phyloP scores from a whole-genome alignment of 345 rosid species.

The Microthlaspi erraticum region DNA sequence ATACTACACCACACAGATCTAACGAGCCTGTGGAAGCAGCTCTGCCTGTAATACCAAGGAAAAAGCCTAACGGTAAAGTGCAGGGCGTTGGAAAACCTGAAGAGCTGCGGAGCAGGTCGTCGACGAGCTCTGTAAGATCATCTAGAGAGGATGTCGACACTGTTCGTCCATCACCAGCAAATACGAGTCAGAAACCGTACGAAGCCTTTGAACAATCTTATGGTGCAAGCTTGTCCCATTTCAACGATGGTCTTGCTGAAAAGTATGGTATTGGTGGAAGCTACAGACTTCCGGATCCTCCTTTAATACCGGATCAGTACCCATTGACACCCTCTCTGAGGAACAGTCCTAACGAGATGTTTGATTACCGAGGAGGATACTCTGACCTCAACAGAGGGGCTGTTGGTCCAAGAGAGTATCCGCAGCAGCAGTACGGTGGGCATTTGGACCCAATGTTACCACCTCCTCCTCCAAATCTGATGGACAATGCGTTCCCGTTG shows the following conservation, averaged over 20 bases:
- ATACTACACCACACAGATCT: conserved; percentile 36
- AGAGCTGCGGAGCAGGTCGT: conserved; percentile 25
- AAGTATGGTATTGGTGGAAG: conserved; percentile 41
- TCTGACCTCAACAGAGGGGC: conserved; percentile 22
- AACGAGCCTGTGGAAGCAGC: conserved; percentile 35
- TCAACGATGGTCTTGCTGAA: conserved; percentile 47
- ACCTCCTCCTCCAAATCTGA: conserved; percentile 46
- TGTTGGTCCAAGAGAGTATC: conserved; percentile 45
- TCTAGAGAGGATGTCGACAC: conserved; percentile 31
- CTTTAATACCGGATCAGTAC: conserved; percentile 42
- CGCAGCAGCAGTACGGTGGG: conserved; percentile 35
- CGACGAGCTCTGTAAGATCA: conserved; percentile 31
- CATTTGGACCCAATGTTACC: conserved; percentile 46
- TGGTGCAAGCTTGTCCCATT: conserved; percentile 38
- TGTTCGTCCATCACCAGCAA: conserved; percentile 33
- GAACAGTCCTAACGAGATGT: conserved; percentile 37
- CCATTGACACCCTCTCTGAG: conserved; percentile 29
- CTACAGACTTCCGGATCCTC: conserved; percentile 40
- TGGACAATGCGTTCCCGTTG: conserved; percentile 49
- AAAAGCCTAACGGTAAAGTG: conserved; percentile 29
- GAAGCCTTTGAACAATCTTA: conserved; percentile 43
- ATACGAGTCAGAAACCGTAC: conserved; percentile 30
- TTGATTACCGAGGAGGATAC: conserved; percentile 45
- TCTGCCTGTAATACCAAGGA: conserved; percentile 31
- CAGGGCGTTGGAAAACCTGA: conserved; percentile 31